Percentiles rank a stretch among this genome's conserved stretches.
Conservation (phyloP, 1,284 basidiomycete genomes). For the Bjerkandera adusta region DNA sequence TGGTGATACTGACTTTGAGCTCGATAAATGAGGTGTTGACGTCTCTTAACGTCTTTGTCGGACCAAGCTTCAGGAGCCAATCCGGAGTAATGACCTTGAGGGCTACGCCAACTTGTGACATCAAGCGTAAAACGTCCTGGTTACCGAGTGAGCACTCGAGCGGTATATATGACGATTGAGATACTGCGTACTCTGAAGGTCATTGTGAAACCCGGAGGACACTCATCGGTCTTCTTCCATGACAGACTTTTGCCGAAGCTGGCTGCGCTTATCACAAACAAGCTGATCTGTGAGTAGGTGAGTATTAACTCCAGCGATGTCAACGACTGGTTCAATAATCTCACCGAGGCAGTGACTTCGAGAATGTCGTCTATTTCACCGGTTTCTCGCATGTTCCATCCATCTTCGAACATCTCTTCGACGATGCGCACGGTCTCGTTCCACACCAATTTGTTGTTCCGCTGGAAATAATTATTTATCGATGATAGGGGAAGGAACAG, state of each 20-base stretch:
- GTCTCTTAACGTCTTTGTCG: constrained; percentile 37
- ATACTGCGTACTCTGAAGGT: constrained; percentile 46
- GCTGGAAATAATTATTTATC: constrained; percentile 9
- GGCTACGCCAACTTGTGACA: constrained; percentile 39
- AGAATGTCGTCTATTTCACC: constrained; percentile 32
- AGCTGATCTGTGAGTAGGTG: constrained; percentile 40
- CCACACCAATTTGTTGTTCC: constrained; percentile 58
- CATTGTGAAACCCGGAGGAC: constrained; percentile 47
- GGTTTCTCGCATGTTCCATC: constrained; percentile 32
- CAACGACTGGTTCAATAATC: constrained; percentile 12
- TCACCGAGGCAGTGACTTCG: constrained; percentile 47
- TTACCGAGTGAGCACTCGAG: not conserved
- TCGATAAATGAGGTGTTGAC: constrained; percentile 46
- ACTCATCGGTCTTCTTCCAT: constrained; percentile 43
- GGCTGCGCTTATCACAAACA: constrained; percentile 55
- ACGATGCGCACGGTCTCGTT: constrained; percentile 44
- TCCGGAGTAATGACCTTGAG: constrained; percentile 43
- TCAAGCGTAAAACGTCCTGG: constrained; percentile 21
- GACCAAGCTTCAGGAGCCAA: constrained; percentile 36
- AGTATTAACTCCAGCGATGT: not conserved
- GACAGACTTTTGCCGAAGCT: constrained; percentile 55
- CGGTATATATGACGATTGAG: not conserved
- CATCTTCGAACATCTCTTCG: constrained; percentile 35
- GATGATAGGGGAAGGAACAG: not conserved
- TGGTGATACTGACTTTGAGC: constrained; percentile 36